Conservation (phyloP, 2,329 filamentous ascomycete species). For the Fusarium tjaetaba region DNA sequence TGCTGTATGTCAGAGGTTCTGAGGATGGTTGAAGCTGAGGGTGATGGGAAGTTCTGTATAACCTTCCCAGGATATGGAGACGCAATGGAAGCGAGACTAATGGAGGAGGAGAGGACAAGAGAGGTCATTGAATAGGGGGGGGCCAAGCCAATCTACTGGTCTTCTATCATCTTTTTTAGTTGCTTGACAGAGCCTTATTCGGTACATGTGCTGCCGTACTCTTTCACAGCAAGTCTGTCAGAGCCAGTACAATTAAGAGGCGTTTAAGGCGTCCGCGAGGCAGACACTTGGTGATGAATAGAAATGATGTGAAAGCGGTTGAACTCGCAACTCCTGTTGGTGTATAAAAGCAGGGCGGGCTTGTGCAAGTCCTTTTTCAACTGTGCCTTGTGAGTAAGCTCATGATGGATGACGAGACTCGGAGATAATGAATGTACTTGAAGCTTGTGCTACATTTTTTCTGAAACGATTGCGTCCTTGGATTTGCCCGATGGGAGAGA, state of each 20-base stretch:
- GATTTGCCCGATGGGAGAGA: constrained; percentile 11
- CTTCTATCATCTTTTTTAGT: neutral
- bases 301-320: neutral
- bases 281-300: constrained; percentile 1
- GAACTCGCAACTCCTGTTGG: neutral
- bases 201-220: constrained; percentile 18
- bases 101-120: neutral
- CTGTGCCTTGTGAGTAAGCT: neutral
- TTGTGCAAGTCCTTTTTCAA: constrained; percentile 22
- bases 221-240: neutral
- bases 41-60: constrained; percentile 31
- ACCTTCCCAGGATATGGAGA: constrained; percentile 11
- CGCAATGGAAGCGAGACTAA: neutral
- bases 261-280: constrained; percentile 19
- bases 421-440: neutral
- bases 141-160: neutral
- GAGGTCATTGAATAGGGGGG: neutral
- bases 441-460: neutral
- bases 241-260: constrained; percentile 25
- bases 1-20: neutral
- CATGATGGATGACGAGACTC: neutral
- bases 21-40: neutral
- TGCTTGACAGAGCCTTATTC: constrained; percentile 20
- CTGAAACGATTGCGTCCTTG: constrained; percentile 20
- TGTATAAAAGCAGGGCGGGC: constrained; percentile 19